Percentiles rank a stretch among this genome's conserved stretches.
phyloP scores from a whole-genome alignment of 257 asterid genomes.

The Linderniella brevidens region DNA sequence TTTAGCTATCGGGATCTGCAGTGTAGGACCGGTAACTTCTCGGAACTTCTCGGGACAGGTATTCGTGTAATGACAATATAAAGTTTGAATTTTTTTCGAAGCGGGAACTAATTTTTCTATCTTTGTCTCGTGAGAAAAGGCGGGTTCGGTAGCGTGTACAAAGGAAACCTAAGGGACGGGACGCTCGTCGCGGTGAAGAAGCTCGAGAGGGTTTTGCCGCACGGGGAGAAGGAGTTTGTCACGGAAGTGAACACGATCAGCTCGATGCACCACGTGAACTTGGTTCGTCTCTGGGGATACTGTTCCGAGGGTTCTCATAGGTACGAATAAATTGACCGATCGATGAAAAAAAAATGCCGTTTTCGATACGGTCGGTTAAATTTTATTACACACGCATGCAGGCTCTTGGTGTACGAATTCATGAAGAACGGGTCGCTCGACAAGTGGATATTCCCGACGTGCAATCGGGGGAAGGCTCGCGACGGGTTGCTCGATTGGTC shows the following conservation, averaged over 20 bases:
- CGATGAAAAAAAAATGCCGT: too few relatives aligned
- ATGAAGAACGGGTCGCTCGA: slow-evolving; percentile 66
- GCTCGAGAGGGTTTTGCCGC: slow-evolving; percentile 31
- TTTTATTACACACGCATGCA: slow-evolving; percentile 16
- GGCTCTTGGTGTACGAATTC: slow-evolving; percentile 60
- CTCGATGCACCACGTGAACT: slow-evolving; percentile 82
- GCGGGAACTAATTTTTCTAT: too few relatives aligned
- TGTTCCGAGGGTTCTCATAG: slow-evolving; percentile 42
- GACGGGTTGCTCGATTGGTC: slow-evolving; percentile 47
- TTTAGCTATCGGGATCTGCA: slow-evolving; percentile 69
- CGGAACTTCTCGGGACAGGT: slow-evolving; percentile 76
- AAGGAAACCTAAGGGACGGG: slow-evolving; percentile 60
- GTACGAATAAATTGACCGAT: too few relatives aligned
- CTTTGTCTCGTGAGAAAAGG: slow-evolving; percentile 36
- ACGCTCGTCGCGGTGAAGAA: slow-evolving; percentile 66
- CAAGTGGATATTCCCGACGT: slow-evolving; percentile 50
- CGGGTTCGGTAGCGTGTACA: slow-evolving; percentile 61
- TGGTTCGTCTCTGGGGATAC: slow-evolving; percentile 79
- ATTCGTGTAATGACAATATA: slow-evolving; percentile 3
- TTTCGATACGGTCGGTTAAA: too few relatives aligned
- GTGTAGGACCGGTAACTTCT: slow-evolving; percentile 39
- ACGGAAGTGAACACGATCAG: slow-evolving; percentile 81
- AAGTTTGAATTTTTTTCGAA: too few relatives aligned
- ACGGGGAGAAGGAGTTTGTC: slow-evolving; percentile 72
- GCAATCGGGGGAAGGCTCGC: slow-evolving; percentile 10